Conservation (phyloP, 2,329 filamentous ascomycete species). For the Claviceps humidiphila region DNA sequence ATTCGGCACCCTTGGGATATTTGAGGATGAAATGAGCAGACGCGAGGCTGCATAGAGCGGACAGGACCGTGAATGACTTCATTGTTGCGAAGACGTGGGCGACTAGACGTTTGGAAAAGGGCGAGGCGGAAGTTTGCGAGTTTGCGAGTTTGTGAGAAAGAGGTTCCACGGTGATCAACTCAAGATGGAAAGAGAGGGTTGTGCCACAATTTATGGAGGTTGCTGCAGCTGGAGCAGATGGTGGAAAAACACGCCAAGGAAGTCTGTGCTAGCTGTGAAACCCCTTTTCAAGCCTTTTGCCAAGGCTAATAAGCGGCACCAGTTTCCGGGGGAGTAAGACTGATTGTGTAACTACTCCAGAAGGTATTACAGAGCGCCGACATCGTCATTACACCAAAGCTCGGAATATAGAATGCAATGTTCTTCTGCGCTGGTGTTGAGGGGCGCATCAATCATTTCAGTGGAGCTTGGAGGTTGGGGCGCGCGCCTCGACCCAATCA, state of each 20-base stretch:
- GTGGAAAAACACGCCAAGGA: not conserved
- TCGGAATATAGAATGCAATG: not conserved
- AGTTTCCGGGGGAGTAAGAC: too few relatives aligned
- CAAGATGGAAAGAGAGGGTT: not conserved
- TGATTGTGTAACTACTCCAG: not conserved
- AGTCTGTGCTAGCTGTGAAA: not conserved
- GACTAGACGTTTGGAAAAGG: not conserved
- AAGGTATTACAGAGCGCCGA: too few relatives aligned
- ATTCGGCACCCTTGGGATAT: constrained; percentile 33
- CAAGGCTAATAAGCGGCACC: too few relatives aligned
- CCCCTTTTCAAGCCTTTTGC: too few relatives aligned
- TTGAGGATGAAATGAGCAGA: constrained; percentile 42
- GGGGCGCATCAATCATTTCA: not conserved
- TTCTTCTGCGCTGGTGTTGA: not conserved
- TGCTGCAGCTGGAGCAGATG: not conserved
- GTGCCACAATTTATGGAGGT: not conserved
- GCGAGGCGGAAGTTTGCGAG: too few relatives aligned
- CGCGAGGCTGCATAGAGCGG: constrained; percentile 26
- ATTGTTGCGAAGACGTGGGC: constrained; percentile 1
- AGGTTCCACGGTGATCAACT: too few relatives aligned
- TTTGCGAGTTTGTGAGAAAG: not conserved
- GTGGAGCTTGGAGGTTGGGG: not conserved
- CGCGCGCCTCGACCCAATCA: constrained; percentile 7
- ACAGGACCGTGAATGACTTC: constrained; percentile 19
- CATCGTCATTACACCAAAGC: not conserved